A percentile compares a stretch with the other conserved stretches of the same genome.
Evolutionary conservation across 768 basidiomycete species (phyloP).

Genomic region (Trichaptum fuscoviolaceum): DNA sequence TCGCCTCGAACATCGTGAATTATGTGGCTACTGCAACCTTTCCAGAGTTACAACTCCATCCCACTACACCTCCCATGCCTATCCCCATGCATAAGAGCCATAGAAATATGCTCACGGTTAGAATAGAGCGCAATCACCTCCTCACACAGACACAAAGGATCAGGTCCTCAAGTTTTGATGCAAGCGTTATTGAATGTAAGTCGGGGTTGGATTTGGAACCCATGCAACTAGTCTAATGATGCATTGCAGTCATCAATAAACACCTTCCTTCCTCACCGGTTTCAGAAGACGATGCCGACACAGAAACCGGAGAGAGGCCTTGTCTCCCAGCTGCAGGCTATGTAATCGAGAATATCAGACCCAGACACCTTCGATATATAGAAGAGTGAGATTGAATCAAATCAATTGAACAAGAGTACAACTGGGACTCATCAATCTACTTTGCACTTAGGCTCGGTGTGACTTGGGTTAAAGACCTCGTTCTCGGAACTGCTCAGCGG

Average conservation of each 20-base stretch:
- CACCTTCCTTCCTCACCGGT: neutral
- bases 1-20: neutral
- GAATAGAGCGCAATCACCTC: neutral
- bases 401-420: no score
- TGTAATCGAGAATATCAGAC: neutral
- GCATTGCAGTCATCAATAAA: neutral
- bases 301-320: neutral
- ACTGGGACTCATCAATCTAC: neutral
- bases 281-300: neutral
- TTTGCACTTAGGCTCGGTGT: neutral
- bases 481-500: neutral
- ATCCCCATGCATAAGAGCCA: slow-evolving; percentile 1
- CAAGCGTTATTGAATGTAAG: neutral
- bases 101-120: neutral
- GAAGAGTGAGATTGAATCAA: slow-evolving; percentile 1
- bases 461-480: neutral
- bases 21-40: slow-evolving; percentile 1
- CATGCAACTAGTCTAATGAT: neutral
- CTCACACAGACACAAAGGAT: neutral
- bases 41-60: neutral
- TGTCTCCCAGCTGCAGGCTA: neutral
- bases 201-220: neutral
- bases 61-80: slow-evolving; percentile 2
- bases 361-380: neutral
- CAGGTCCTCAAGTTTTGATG: neutral